Percentiles rank a stretch among this genome's conserved stretches.
These are phyloP conservation scores for Pythium volutum DNA, from an alignment of 352 stramenopile species.

Conservation along the genomic window DNA sequence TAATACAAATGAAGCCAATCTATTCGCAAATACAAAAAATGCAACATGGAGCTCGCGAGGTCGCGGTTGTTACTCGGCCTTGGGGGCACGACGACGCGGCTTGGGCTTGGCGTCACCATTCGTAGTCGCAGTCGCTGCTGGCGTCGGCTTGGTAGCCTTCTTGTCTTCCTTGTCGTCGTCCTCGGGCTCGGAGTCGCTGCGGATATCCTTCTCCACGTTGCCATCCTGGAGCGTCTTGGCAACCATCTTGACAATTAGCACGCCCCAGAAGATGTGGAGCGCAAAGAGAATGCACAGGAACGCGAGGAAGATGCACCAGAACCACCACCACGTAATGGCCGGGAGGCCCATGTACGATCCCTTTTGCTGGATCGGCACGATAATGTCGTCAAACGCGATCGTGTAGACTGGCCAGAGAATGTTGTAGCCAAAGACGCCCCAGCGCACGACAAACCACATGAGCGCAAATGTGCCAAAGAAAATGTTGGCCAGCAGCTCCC, in stretches of 20 bases:
- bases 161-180: conserved; percentile 34
- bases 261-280: conserved; percentile 75
- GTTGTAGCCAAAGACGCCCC: conserved; percentile 71
- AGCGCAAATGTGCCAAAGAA: conserved; percentile 68
- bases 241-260: conserved; percentile 78
- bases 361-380: conserved; percentile 42
- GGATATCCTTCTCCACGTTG: conserved; percentile 81
- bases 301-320: conserved; percentile 48
- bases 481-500: conserved; percentile 62
- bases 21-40: conserved; percentile 14
- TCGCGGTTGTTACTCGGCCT: conserved; percentile 43
- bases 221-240: conserved; percentile 52
- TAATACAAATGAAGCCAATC: not conserved
- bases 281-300: conserved; percentile 61
- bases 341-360: conserved; percentile 39
- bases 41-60: not conserved
- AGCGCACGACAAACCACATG: conserved; percentile 71
- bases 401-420: conserved; percentile 63
- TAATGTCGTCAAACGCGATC: conserved; percentile 46
- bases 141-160: conserved; percentile 1
- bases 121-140: conserved; percentile 15
- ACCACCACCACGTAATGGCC: conserved; percentile 50
- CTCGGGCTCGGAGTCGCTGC: conserved; percentile 73
- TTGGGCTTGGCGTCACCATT: conserved; percentile 36
- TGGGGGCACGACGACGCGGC: conserved; percentile 54